Base-by-base conservation (phyloP, 2,329 filamentous ascomycete species). In the Aspergillus vadensis region DNA sequence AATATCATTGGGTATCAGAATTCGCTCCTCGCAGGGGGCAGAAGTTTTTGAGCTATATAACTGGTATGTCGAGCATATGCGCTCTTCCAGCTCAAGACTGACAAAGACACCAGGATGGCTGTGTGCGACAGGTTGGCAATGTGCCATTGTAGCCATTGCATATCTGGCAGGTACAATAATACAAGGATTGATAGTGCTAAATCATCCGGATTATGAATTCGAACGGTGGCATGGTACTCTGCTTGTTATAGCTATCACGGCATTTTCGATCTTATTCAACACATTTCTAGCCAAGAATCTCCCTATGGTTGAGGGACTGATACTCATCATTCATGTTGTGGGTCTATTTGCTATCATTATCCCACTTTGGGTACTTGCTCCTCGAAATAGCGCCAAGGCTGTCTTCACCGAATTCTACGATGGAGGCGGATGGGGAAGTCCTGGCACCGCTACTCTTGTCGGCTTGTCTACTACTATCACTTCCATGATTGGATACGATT, bases 181-280 rank as follows among this genome's bases (percentile, higher is more conserved):
- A 3, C 79, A 82, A 65, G 80, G 78, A 0, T 62, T 83, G 4
- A 72, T 80, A 12, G 73, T 79, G 19, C 67, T 83, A 32, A 81
- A 81, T 60, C 67, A 80, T 52, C 71, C 73, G 1, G 67, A 67
- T 2, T 82, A 82, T 61, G 63, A 63, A 12, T 73, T 76, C 1
- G 67, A 80, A 54, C 63, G 72, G 58, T 82, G 79, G 78, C 79
- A 82, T 58, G 77, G 74, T 3, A 81, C 79, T 2, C 69, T 82
- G 57, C 63, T 82, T 9, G 74, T 77, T 19, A 73, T 78, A 61
- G 77, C 73, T 10, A 77, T 79, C 19, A 70, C 73, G 1, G 63
- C 70, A 15, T 74, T 80, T 44, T 75, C 74, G 2, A 75, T 78
- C 23, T 57, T 79, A 7, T 77, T 79, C 67, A 80, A 80, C 63